Evolutionary conservation across 225 moss, liverwort and hornwort genomes (phyloP), one percentile per base, ranked within the genome.

Genomic region (Pseudisothecium myosuroides): DNA sequence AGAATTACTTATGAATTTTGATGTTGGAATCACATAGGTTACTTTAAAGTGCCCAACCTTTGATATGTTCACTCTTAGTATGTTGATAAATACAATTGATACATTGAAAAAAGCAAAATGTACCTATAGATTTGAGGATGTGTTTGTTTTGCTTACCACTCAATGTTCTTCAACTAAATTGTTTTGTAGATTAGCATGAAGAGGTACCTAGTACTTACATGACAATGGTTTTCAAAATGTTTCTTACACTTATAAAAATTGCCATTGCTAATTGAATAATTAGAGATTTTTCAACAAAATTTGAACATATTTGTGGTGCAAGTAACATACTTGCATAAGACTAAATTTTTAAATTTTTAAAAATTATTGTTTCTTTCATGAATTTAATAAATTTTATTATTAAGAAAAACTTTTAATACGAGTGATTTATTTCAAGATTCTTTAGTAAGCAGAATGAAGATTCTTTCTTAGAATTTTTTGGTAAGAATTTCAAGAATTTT

Each of bases 281-380:
- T 17, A 10, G 11, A 47, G 1, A 6, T 47, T 47, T 47, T 74
- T 29, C 11, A 74, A 29, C 17, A 29, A 29, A 47, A 74, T 47
- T 43, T 29, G 10, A 5, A 47, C 4, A 47, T 47, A 0, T 74
- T 74, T 29, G 18, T 74, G 0, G 2, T 17, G 0, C 0, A 74
- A 7, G 1, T 18, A 1, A 6, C 1, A 74, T 2, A 31, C 4
- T 74, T 18, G 27, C 1, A 18, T 31, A 74, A 11, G 7, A 43
- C n/a, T 17, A 2, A 29, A 28, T 3, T 11, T 19, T 36, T 3
- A 36, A 66, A 66, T 5, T 34, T 66, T 11, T 0, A 27, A 61
- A 28, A 2, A 6, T 28, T 28, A 6, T 27, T 3, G 6, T 27
- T 67, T 20, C 11, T 37, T 3, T 20, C 2, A 8, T n/a, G n/a